These are phyloP conservation scores for Sergeia podlipaevii DNA, from an alignment of 208 protist species.

Conservation along the genomic window DNA sequence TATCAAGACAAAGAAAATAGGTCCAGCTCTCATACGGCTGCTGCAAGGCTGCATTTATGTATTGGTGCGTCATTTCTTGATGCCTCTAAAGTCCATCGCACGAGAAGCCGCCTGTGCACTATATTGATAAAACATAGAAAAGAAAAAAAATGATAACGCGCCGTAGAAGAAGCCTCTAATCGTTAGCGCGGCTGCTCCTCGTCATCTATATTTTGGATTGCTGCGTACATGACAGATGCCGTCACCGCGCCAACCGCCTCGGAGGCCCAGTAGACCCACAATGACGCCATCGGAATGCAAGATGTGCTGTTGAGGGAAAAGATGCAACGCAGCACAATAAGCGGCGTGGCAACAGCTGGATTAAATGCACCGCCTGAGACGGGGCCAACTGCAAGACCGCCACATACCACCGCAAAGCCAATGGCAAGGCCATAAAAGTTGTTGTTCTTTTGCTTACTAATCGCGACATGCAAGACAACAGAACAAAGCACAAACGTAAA, in stretches of 20 bases:
- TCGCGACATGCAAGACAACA: conserved; percentile 69
- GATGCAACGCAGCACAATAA: conserved; percentile 67
- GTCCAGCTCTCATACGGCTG: too few species aligned
- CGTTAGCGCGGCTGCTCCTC: too few species aligned
- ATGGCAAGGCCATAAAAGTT: conserved; percentile 83
- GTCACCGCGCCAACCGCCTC: conserved; percentile 59
- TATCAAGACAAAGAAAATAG: too few species aligned
- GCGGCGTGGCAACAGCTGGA: conserved; percentile 55
- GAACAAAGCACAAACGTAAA: conserved; percentile 83
- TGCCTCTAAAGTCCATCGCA: too few species aligned
- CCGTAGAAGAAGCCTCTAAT: too few species aligned
- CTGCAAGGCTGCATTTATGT: too few species aligned
- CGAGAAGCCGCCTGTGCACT: too few species aligned
- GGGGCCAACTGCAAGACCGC: conserved; percentile 44
- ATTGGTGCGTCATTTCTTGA: too few species aligned
- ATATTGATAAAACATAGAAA: too few species aligned
- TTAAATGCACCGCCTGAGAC: conserved; percentile 81
- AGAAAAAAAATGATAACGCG: not conserved
- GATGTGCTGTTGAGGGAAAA: conserved; percentile 34
- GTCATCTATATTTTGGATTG: conserved; percentile 51
- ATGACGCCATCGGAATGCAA: conserved; percentile 53
- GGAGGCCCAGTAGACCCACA: conserved; percentile 67
- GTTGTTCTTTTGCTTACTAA: conserved; percentile 60
- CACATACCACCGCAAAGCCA: conserved; percentile 68
- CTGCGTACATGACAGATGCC: conserved; percentile 70